phyloP scores from a whole-genome alignment of 73 alveolate genomes.

The Uronychia binucleata region DNA sequence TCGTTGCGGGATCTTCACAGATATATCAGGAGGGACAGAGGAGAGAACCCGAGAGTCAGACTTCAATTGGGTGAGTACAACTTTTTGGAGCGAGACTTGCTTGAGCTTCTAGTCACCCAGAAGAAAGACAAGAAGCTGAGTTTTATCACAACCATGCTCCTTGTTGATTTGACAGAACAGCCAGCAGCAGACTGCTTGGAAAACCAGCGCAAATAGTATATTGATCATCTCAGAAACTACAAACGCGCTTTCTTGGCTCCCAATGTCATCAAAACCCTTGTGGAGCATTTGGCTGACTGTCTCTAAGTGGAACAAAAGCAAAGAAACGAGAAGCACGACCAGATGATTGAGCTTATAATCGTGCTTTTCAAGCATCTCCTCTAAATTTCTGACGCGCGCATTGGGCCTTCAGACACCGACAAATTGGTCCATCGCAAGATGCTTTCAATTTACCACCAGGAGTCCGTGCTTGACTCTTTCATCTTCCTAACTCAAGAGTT shows the following conservation, averaged over 20 bases:
- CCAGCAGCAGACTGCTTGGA: slow-evolving; percentile 34
- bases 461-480: slow-evolving; percentile 68
- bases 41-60: slow-evolving; percentile 69
- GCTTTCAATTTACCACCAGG: slow-evolving; percentile 34
- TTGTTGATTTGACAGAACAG: slow-evolving; percentile 66
- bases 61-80: slow-evolving; percentile 67
- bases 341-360: slow-evolving; percentile 77
- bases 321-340: slow-evolving; percentile 65
- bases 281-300: slow-evolving; percentile 76
- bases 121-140: slow-evolving; percentile 72
- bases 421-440: slow-evolving; percentile 48
- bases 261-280: slow-evolving; percentile 45
- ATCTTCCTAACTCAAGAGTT: slow-evolving; percentile 74
- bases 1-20: slow-evolving; percentile 54
- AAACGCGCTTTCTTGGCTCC: slow-evolving; percentile 62
- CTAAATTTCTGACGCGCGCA: too few relatives aligned
- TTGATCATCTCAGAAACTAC: slow-evolving; percentile 57
- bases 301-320: slow-evolving; percentile 38
- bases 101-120: slow-evolving; percentile 74
- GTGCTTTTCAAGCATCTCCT: slow-evolving; percentile 68
- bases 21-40: slow-evolving; percentile 66
- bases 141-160: slow-evolving; percentile 59
- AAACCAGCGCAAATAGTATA: slow-evolving; percentile 7
- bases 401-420: too few relatives aligned
- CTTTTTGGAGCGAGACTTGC: slow-evolving; percentile 67